Conservation (phyloP, 2,329 filamentous ascomycete species). For the Whalleya microplaca region DNA sequence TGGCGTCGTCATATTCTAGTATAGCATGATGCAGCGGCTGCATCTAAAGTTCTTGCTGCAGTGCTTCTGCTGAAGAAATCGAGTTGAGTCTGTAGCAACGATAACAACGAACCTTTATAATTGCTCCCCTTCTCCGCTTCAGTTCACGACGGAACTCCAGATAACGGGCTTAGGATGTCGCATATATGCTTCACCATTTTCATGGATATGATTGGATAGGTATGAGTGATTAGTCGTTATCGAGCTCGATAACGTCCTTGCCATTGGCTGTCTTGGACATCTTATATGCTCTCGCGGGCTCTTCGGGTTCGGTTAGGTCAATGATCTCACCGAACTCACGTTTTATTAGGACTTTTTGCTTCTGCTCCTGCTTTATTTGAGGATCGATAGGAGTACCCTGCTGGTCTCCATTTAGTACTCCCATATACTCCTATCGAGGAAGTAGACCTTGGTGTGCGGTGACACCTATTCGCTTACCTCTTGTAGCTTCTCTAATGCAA, state of each 20-base stretch:
- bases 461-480: not conserved
- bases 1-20: too few species aligned
- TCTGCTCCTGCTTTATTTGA: not conserved
- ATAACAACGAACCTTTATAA: too few species aligned
- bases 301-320: not conserved
- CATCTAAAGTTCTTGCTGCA: too few species aligned
- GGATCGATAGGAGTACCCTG: not conserved
- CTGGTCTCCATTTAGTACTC: not conserved
- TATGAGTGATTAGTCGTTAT: not conserved
- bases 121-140: too few species aligned
- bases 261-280: not conserved
- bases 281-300: not conserved
- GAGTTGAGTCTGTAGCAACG: too few species aligned
- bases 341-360: not conserved
- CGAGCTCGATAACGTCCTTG: not conserved
- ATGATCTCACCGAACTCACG: not conserved
- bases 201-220: too few species aligned
- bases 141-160: too few species aligned
- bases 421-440: not conserved
- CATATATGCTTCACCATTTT: too few species aligned
- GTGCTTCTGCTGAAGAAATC: too few species aligned
- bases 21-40: too few species aligned
- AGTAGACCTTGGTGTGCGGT: not conserved
- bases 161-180: too few species aligned
- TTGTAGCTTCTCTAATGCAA: constrained; percentile 1